Base-by-base conservation (phyloP, 2,329 filamentous ascomycete species). In the Trichoderma brevicompactum region DNA sequence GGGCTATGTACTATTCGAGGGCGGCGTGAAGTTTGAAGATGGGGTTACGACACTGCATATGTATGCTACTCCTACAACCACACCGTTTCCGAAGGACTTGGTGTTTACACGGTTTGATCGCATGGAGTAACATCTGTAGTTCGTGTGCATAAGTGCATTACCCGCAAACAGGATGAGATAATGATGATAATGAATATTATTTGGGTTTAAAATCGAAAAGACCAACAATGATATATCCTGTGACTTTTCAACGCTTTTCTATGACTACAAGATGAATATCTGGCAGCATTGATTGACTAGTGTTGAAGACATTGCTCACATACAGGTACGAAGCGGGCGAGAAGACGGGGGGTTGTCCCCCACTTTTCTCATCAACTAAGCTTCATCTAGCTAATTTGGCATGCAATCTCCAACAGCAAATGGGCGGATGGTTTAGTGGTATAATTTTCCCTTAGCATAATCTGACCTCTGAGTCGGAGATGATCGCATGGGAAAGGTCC, bases 351-450 rank as follows among this genome's bases (percentile, higher is more conserved):
- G 5, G 23, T 28, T 28, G 36, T 38, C 7, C 34, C 9, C 36
- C 36, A 38, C 36, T 10, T 8, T 38, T 38, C 10, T 10, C 36
- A 4, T 38, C 7, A 10, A 38, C 36, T 38, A 38, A 17, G 15
- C 49, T 55, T 64, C 52, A 55, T 64, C 13, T 41, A 60, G 28
- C 2, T 12, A 60, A 53, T 60, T 17, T 1, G 12, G 8, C 10
- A 3, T 2, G 12, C 9, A 1, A 5, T 12, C 5, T 34, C 7
- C 46, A 59, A 38, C 32, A 58, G 41, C 64, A 59, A 65, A 60
- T 61, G 65, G 65, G 65, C 65, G 65, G 53, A 67, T 67, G 65
- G 65, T 65, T 65, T 65, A 67, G 65, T 67, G 65, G 65, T 67
- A 65, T 67, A 65, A 65, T 67, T 65, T 61, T 67, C 65, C 65